Percentiles rank a stretch among this genome's conserved stretches.
These are phyloP conservation scores for Alternaria sp. DNA, from an alignment of 2,329 filamentous ascomycete genomes.

Conservation along the genomic window DNA sequence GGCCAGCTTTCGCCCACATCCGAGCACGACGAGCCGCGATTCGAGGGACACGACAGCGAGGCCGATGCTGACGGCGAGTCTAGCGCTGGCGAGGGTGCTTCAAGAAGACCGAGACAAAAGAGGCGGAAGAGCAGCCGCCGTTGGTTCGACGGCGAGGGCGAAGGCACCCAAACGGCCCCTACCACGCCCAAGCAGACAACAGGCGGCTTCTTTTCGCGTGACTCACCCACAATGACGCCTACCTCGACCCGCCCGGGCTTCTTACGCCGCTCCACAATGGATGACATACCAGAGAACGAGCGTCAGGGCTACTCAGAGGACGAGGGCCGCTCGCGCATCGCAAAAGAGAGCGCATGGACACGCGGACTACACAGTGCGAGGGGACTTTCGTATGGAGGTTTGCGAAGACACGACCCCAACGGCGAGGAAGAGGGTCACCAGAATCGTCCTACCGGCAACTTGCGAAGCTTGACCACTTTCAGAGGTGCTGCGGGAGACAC, in stretches of 20 bases:
- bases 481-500: constrained; percentile 46
- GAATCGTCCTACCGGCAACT: constrained; percentile 49
- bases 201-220: constrained; percentile 57
- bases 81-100: constrained; percentile 73
- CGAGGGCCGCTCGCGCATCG: constrained; percentile 56
- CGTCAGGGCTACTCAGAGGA: constrained; percentile 58
- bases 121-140: constrained; percentile 71
- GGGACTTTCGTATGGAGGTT: constrained; percentile 54
- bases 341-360: constrained; percentile 54
- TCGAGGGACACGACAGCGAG: constrained; percentile 71
- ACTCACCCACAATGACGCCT: constrained; percentile 45
- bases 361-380: constrained; percentile 55
- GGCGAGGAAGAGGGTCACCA: constrained; percentile 42
- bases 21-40: constrained; percentile 55
- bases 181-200: constrained; percentile 66
- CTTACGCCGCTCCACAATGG: constrained; percentile 57
- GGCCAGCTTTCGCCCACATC: constrained; percentile 55
- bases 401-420: constrained; percentile 44
- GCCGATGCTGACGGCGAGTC: constrained; percentile 82
- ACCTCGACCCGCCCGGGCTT: constrained; percentile 56
- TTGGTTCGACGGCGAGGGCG: constrained; percentile 55
- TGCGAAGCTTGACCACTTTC: constrained; percentile 57
- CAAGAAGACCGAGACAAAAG: constrained; percentile 48
- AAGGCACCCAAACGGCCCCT: constrained; percentile 67
- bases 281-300: constrained; percentile 54